Evolutionary conservation across 1,284 basidiomycete species (phyloP).

Genomic region (Filobasidium uniguttulatum): DNA sequence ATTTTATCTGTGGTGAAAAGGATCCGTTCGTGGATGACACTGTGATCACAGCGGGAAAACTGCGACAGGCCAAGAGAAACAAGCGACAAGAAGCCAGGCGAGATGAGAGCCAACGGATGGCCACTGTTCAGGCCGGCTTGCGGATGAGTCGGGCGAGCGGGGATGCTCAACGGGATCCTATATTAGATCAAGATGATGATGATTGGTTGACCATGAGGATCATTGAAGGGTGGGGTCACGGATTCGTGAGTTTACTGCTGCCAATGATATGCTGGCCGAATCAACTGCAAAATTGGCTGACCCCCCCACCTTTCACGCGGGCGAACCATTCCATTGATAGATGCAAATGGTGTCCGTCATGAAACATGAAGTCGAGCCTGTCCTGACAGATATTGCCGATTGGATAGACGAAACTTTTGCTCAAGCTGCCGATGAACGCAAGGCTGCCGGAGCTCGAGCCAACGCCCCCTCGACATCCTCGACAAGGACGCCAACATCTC

Average conservation of each 20-base stretch:
- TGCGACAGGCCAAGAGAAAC: conserved; percentile 78
- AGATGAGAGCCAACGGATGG: conserved; percentile 16
- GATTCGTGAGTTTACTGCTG: conserved; percentile 45
- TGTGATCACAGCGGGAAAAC: conserved; percentile 78
- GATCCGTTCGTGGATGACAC: conserved; percentile 95
- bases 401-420: conserved; percentile 79
- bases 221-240: conserved; percentile 82
- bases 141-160: conserved; percentile 41
- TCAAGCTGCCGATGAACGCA: conserved; percentile 21
- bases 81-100: conserved; percentile 49
- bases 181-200: conserved; percentile 67
- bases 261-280: too few species aligned
- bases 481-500: conserved; percentile 17
- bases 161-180: conserved; percentile 24
- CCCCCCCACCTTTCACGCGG: too few species aligned
- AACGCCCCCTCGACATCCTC: conserved; percentile 3
- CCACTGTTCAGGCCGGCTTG: conserved; percentile 37
- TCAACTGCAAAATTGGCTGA: too few species aligned
- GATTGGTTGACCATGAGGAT: conserved; percentile 81
- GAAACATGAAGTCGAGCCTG: conserved; percentile 52
- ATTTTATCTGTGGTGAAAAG: conserved; percentile 88
- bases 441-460: conserved; percentile 15
- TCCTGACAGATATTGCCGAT: conserved; percentile 76
- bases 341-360: conserved; percentile 85
- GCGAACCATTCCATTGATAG: too few species aligned